Evolutionary conservation across 345 rosid species (phyloP).

Genomic region (Populus simonii): DNA sequence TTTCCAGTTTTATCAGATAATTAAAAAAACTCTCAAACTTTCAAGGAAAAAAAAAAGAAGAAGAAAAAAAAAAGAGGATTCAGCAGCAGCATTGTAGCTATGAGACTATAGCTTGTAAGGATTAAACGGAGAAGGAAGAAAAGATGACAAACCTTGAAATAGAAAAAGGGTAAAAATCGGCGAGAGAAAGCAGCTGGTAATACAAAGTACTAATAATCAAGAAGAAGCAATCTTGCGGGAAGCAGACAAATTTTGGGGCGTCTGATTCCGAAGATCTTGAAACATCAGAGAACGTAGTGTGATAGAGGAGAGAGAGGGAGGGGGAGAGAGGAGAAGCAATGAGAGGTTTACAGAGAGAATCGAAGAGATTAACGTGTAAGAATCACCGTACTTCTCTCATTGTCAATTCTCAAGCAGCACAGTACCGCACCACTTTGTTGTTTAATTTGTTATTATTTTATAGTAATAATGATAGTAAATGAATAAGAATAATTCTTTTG

Average conservation of each 20-base stretch:
- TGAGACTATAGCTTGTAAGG: not conserved
- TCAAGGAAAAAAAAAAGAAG: not conserved
- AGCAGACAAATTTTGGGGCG: not conserved
- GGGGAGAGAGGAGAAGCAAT: not conserved
- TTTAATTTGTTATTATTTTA: not conserved
- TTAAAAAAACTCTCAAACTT: not conserved
- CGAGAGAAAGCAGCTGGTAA: not conserved
- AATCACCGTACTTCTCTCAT: slow-evolving; percentile 12
- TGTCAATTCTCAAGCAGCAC: not conserved
- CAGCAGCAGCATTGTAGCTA: not conserved
- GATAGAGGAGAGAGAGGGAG: not conserved
- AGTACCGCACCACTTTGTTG: not conserved
- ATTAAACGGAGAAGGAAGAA: not conserved
- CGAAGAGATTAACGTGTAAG: slow-evolving; percentile 7
- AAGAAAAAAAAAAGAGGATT: not conserved
- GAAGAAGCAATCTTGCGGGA: not conserved
- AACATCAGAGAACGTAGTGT: not conserved
- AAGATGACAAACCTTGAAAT: not conserved
- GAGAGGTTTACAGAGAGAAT: not conserved
- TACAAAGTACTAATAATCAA: not conserved
- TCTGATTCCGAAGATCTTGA: not conserved
- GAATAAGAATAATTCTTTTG: not conserved
- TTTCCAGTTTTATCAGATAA: not conserved
- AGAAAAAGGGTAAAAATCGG: not conserved
- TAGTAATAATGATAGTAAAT: not conserved